These are phyloP conservation scores for Neocatenulostroma microsporum DNA, from an alignment of 2,329 filamentous ascomycete species.

Conservation along the genomic window DNA sequence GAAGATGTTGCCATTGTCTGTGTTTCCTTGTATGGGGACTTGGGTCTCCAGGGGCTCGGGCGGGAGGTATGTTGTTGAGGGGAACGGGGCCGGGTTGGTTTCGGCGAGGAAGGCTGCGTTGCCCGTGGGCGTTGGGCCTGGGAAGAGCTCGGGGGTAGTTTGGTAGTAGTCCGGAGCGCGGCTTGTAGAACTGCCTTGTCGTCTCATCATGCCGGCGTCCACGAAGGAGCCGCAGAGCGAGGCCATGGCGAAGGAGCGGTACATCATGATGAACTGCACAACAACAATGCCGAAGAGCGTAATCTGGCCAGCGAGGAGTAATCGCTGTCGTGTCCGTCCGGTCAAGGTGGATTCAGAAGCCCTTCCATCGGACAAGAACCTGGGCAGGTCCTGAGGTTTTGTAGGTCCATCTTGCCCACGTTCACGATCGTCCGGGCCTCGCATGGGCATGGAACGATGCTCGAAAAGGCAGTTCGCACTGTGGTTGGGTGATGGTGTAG, in stretches of 20 bases:
- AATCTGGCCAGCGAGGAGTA: slow-evolving; percentile 15
- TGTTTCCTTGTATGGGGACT: slow-evolving; percentile 55
- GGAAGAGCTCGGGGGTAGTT: slow-evolving; percentile 48
- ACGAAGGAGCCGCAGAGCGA: slow-evolving; percentile 18
- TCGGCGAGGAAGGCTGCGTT: slow-evolving; percentile 62
- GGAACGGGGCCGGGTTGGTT: slow-evolving; percentile 59
- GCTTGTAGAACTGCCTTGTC: slow-evolving; percentile 13
- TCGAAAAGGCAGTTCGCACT: not conserved
- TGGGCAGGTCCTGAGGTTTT: not conserved
- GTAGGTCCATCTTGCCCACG: slow-evolving; percentile 1
- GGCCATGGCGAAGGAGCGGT: slow-evolving; percentile 25
- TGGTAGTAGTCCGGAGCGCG: slow-evolving; percentile 55
- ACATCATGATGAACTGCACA: slow-evolving; percentile 26
- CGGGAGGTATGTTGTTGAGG: slow-evolving; percentile 54
- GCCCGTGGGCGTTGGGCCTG: slow-evolving; percentile 63
- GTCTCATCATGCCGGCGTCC: slow-evolving; percentile 16
- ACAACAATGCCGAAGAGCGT: slow-evolving; percentile 21
- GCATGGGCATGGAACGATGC: not conserved
- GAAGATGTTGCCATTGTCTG: slow-evolving; percentile 58
- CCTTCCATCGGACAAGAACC: not conserved
- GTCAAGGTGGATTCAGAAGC: slow-evolving; percentile 2
- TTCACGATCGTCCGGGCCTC: slow-evolving; percentile 1
- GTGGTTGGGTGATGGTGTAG: too few species aligned
- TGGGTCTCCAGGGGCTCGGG: slow-evolving; percentile 65
- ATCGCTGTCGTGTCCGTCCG: slow-evolving; percentile 1